phyloP scores from a whole-genome alignment of 106 monocot species.

The Cymbidium sinense region DNA sequence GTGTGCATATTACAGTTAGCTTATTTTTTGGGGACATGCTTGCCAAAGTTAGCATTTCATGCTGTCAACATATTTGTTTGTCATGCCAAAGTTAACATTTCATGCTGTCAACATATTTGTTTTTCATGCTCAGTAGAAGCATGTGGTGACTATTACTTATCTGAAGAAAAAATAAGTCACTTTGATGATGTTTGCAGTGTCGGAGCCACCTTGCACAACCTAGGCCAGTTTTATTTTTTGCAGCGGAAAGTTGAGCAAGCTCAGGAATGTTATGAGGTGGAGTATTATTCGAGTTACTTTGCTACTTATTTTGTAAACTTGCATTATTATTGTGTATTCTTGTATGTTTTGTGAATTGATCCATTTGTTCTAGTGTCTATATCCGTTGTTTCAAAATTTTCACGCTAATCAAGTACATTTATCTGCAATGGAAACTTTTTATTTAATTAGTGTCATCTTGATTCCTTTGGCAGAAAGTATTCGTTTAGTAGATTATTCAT shows the following conservation, averaged over 20 bases:
- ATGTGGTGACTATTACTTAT: conserved; percentile 6
- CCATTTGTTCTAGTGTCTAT: not conserved
- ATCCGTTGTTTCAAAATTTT: conserved; percentile 3
- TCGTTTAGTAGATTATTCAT: not conserved
- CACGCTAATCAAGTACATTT: not conserved
- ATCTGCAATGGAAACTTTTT: not conserved
- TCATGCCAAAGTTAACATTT: not conserved
- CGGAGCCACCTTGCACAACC: conserved; percentile 92
- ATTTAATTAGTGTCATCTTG: not conserved
- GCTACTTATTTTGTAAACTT: not conserved
- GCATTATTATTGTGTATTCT: not conserved
- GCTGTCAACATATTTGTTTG: not conserved
- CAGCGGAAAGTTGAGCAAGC: conserved; percentile 76
- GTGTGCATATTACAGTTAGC: not conserved
- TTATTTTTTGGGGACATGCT: not conserved
- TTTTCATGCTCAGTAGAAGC: not conserved
- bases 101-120: not conserved
- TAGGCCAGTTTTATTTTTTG: conserved; percentile 85
- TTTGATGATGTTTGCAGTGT: conserved; percentile 41
- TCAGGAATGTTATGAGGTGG: conserved; percentile 82
- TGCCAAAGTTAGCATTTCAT: not conserved
- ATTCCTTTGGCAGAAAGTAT: not conserved
- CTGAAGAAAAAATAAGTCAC: not conserved
- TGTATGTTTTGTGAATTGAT: not conserved
- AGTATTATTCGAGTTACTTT: not conserved